phyloP scores from a whole-genome alignment of 2,329 filamentous ascomycete species.

The Conoideocrella luteorostrata region DNA sequence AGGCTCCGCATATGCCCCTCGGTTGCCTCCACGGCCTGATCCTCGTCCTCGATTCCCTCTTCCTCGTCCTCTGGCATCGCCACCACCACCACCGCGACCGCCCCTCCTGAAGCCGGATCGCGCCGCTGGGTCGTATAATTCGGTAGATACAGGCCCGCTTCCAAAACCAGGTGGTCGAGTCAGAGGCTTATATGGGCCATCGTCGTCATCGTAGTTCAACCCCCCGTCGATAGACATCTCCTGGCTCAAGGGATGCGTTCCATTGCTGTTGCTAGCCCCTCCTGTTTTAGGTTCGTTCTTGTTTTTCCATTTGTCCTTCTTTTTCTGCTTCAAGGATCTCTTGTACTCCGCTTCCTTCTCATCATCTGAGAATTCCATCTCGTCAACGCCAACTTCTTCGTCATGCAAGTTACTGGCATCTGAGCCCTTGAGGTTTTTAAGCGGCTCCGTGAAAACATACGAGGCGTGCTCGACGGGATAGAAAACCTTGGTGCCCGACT shows the following conservation, averaged over 20 bases:
- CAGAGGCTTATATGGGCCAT: conserved; percentile 66
- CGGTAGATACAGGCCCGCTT: conserved; percentile 36
- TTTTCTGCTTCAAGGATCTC: conserved; percentile 60
- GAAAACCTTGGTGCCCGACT: conserved; percentile 64
- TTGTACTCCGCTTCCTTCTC: conserved; percentile 86
- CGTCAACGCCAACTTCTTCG: conserved; percentile 79
- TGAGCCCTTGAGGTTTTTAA: conserved; percentile 76
- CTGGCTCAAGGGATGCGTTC: conserved; percentile 34
- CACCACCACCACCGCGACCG: conserved; percentile 37
- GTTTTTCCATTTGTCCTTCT: conserved; percentile 41
- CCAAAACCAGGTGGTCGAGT: conserved; percentile 60
- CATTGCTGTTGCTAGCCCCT: conserved; percentile 25
- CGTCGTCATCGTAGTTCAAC: conserved; percentile 61
- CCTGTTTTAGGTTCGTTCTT: conserved; percentile 33
- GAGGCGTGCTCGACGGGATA: conserved; percentile 74
- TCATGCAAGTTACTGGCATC: conserved; percentile 95
- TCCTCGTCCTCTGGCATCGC: conserved; percentile 35
- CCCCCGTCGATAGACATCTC: conserved; percentile 35
- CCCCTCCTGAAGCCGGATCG: conserved; percentile 29
- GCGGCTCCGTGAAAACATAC: conserved; percentile 79
- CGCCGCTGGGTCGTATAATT: conserved; percentile 28
- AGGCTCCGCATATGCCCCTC: conserved; percentile 22
- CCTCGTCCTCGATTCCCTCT: conserved; percentile 35
- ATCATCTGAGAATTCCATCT: conserved; percentile 94
- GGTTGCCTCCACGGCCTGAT: conserved; percentile 32